Base-by-base conservation (phyloP, 495 filamentous ascomycete species). In the Hypomontagnella monticulosa region DNA sequence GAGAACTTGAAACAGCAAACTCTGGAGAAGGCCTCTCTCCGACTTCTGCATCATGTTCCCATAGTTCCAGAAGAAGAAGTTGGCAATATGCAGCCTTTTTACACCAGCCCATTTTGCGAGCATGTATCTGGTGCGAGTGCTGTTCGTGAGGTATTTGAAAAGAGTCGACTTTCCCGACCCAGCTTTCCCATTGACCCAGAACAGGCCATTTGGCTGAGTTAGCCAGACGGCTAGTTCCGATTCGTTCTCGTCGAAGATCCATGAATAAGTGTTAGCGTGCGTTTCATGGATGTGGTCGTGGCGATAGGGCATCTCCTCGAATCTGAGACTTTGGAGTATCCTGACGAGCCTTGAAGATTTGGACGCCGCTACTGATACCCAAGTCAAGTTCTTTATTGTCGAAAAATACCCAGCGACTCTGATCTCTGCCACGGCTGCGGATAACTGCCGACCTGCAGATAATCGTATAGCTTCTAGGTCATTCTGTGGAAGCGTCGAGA, bases 11-110 rank as follows among this genome's bases (percentile, higher is more conserved):
- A 70, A 80, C 15, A 83, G 63, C 2, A 85, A 57, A 0, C 74
- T 73, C 27, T 73, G 74, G 16, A 79, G 66, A 4, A 56, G 51
- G 2, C 60, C 60, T 23, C 34, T 33, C 15, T 19, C 30, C 9
- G 48, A 47, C 64, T 74, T 79, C 49, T 83, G 78, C 10, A 80
- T 27, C 15, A 15, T 19, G 2, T 54, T 73, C 1, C 78, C 78
- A 10, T 74, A 33, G 37, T 67, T 72, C 77, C 79, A 84, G 57
- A 82, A 83, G 60, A 76, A 84, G 60, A 77, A 78, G 16, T 61
- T 61, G 4, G 75, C 73, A 34, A 59, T 46, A 7, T 73, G 34
- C 14, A 78, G 37, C 10, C 54, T 49, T 7, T 56, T 53, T 3
- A 9, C 40, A 3, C 18, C 67, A n/a, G 75, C 73, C 77, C 75